These are phyloP conservation scores for Globisporangium yorkense DNA, from an alignment of 352 stramenopile genomes.

Conservation along the genomic window DNA sequence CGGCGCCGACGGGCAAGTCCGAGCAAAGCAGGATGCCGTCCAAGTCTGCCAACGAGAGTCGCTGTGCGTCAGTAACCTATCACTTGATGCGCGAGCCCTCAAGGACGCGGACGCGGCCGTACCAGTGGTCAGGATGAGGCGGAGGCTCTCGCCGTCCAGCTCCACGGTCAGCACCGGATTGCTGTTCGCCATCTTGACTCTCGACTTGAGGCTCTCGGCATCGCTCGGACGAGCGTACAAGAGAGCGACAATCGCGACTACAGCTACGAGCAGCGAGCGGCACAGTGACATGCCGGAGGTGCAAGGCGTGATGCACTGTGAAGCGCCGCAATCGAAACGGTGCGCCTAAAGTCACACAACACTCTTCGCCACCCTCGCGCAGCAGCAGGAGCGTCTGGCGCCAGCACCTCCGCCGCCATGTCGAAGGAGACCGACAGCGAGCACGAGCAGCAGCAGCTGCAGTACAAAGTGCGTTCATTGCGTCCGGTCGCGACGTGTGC, in stretches of 20 bases:
- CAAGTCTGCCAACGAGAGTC: conserved; percentile 17
- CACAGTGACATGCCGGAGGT: not conserved
- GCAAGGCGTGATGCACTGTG: not conserved
- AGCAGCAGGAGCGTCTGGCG: not conserved
- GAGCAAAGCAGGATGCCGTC: conserved; percentile 34
- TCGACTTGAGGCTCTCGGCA: conserved; percentile 9
- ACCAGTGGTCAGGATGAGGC: conserved; percentile 44
- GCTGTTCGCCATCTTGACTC: conserved; percentile 34
- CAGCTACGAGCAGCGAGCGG: not conserved
- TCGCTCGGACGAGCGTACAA: not conserved
- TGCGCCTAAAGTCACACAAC: not conserved
- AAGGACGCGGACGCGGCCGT: not conserved
- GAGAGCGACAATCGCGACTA: not conserved
- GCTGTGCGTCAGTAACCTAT: no score
- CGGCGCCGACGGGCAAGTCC: conserved; percentile 12
- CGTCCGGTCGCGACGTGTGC: not conserved
- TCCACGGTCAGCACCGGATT: conserved; percentile 32
- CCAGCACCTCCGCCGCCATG: conserved; percentile 23
- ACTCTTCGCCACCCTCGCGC: not conserved
- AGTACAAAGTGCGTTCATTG: conserved; percentile 65
- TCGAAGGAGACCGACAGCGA: conserved; percentile 85
- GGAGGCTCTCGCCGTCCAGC: conserved; percentile 20
- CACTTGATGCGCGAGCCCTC: not conserved
- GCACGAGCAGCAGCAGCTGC: conserved; percentile 74
- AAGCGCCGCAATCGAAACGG: not conserved